Evolutionary conservation across 1,139 yeast genomes (phyloP), one percentile per base, ranked within the genome.

Genomic region (Candida labiduridarum): DNA sequence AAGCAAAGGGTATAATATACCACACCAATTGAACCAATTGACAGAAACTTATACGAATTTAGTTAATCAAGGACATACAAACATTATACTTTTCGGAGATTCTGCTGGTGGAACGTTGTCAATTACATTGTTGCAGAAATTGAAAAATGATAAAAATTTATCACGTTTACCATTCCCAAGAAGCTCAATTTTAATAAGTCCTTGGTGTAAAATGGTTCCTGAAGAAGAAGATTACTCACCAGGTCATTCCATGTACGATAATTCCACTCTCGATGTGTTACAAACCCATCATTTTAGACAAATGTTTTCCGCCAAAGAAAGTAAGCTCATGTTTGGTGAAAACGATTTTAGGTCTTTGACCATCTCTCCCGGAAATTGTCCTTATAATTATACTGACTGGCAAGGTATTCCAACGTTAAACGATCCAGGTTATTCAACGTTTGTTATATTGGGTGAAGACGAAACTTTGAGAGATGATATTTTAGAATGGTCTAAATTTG

Each of bases 391-490:
- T 11, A 52, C 61, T 46, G 72, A 75, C 49, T 76, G 80, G 80
- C 55, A 56, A 3, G 57, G 59, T 3, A 70, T 73, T 22, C 72
- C 75, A 1, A 67, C 70, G 16, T 73, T 66, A 49, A 57, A 59
- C 11, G 58, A 65, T 42, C 62, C 67, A 2, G 56, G 62, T 0
- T 56, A 55, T 47, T 67, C 67, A 25, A 64, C 72, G 0, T 69
- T 72, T 40, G 56, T 76, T 18, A 52, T 76, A 25, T 50, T 57
- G 14, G 81, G 81, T 15, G 80, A 76, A 60, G 78, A 76, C 51
- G 81, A 76, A 57, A 60, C 64, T 15, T 72, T 76, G 54, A 62
- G 79, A 51, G 80, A 76, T 55, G 78, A 74, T 56, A 59, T 75
- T 18, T 59, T 71, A 48, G 64, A 64, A 44, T 76, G 76, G 75